These are phyloP conservation scores for Dicorynia guianensis DNA, from an alignment of 306 rosid genomes.

Conservation along the genomic window DNA sequence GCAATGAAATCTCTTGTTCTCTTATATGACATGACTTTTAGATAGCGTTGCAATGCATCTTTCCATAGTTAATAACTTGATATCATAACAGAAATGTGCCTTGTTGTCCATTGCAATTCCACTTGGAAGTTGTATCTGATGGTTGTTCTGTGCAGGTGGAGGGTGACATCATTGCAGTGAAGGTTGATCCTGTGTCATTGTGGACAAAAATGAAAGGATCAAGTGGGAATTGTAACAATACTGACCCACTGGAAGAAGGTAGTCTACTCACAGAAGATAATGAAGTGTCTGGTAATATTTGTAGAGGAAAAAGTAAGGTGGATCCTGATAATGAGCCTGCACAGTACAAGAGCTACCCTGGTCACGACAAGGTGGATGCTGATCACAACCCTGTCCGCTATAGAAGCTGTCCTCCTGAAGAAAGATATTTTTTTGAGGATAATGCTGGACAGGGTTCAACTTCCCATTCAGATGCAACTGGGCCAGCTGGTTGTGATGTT, in stretches of 20 bases:
- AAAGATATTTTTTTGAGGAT: constrained; percentile 36
- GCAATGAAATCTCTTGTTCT: not conserved
- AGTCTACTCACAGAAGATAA: constrained; percentile 50
- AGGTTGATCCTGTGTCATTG: constrained; percentile 66
- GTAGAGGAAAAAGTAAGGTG: constrained; percentile 59
- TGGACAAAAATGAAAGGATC: constrained; percentile 90
- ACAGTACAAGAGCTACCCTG: constrained; percentile 41
- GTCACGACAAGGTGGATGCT: constrained; percentile 55
- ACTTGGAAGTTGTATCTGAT: constrained; percentile 29
- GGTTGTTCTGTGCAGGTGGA: constrained; percentile 69
- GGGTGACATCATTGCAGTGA: constrained; percentile 84
- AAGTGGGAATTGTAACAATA: constrained; percentile 46
- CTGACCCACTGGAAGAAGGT: constrained; percentile 50
- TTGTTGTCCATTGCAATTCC: constrained; percentile 24
- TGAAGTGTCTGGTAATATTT: constrained; percentile 44
- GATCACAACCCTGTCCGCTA: constrained; percentile 37
- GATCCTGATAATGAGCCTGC: constrained; percentile 47
- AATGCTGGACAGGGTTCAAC: constrained; percentile 37
- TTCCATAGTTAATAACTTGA: constrained; percentile 13
- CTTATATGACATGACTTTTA: not conserved
- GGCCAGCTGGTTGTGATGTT: constrained; percentile 44
- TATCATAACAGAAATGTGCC: constrained; percentile 30
- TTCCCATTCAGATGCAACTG: constrained; percentile 40
- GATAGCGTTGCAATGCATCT: constrained; percentile 10
- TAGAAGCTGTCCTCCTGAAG: constrained; percentile 46